Evolutionary conservation across 2,329 filamentous ascomycete genomes (phyloP), one percentile per base, ranked within the genome.

Genomic region (Monosporascus sp.): DNA sequence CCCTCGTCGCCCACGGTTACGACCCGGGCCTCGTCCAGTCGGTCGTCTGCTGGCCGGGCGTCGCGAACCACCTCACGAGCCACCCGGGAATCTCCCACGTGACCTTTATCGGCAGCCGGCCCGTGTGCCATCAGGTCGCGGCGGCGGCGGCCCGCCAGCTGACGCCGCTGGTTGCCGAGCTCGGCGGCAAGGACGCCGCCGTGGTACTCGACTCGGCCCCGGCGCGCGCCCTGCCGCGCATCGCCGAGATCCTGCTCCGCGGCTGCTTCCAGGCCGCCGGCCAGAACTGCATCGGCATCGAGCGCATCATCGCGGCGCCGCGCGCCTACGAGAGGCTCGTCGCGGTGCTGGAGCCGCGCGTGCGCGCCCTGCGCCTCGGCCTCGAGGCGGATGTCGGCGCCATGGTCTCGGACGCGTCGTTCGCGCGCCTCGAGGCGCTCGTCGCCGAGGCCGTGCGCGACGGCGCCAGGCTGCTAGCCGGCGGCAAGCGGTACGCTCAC

Each of bases 251-350:
- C 58, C 82, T 97, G 57, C 86, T 99, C 74, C 85, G 94, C 51
- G 94, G 93, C 50, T 91, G 90, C 9, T 99, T 97, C 73, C 94
- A 99, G 72, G 91, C 91, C 50, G 87, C 91, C 17, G 94, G 94
- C 1, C 94, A 99, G 71, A 99, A 99, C 74, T 99, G 94, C 72
- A 93, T 99, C 66, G 94, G 94, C 52, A 93, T 97, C 61, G 94
- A 99, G 74, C 88, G 94, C 52, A 86, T 97, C 65, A 86, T 97
- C 61, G 90, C 88, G 24, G 80, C 89, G 17, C 86, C 90, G 1
- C 76, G 74, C n/a, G 79, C 89, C 50, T 96, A 97, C 74, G 78
- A 88, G 57, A 77, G 77, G 52, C 81, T 99, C 22, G 74, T 96
- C 50, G 71, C 77, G 5, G 78, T 85, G 56, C 81, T 99, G 20